Evolutionary conservation across 345 rosid species (phyloP).

Genomic region (Melaleuca quinquenervia): DNA sequence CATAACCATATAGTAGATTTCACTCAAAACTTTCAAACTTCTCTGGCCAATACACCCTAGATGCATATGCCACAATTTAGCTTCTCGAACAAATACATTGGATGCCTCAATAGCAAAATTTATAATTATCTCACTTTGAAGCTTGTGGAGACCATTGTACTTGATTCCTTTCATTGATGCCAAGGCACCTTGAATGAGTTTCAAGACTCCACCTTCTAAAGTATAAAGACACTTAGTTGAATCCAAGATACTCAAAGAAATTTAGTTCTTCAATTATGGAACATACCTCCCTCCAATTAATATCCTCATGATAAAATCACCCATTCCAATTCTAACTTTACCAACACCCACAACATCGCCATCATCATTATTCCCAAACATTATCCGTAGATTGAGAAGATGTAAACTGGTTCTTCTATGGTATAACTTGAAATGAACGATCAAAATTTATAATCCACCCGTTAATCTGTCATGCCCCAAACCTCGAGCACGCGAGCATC

Average conservation of each 20-base stretch:
- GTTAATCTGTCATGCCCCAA: too few species aligned
- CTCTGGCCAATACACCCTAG: background rate
- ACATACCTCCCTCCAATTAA: background rate
- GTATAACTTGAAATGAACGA: fast-evolving
- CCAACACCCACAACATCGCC: background rate
- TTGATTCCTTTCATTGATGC: background rate
- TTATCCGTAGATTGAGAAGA: background rate
- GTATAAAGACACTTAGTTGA: background rate
- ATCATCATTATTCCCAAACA: background rate
- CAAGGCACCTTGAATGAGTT: background rate
- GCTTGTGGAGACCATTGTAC: background rate
- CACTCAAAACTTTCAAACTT: background rate
- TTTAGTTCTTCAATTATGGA: background rate
- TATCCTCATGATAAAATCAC: background rate
- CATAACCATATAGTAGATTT: background rate
- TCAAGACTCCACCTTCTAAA: background rate
- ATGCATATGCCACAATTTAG: background rate
- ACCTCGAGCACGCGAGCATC: too few species aligned
- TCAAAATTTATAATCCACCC: fast-evolving
- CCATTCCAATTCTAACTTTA: background rate
- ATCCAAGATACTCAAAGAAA: background rate
- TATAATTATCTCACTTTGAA: background rate
- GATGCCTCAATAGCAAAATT: fast-evolving
- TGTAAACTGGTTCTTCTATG: background rate
- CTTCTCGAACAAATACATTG: background rate